Percentiles rank a stretch among this genome's conserved stretches.
Evolutionary conservation across 768 basidiomycete genomes (phyloP).

Genomic region (Pleurotus citrinopileatus): DNA sequence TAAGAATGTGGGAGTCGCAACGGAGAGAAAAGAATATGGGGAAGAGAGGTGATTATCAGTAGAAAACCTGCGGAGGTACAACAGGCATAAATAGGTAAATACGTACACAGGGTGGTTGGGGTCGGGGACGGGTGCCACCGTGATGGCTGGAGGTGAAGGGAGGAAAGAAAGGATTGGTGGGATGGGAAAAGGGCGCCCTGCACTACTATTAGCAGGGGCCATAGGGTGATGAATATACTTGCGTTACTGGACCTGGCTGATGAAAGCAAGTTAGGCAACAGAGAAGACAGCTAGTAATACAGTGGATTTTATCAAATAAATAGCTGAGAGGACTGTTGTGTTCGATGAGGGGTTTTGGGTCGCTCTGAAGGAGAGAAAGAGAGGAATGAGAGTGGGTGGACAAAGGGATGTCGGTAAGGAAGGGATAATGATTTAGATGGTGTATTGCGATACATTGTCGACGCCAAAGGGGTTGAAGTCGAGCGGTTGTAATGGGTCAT

Average conservation of each 20-base stretch:
- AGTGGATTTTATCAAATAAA: background rate
- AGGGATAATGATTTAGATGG: background rate
- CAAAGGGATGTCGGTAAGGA: background rate
- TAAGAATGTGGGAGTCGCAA: constrained; percentile 8
- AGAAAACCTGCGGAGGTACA: background rate
- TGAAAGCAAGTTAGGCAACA: constrained; percentile 4
- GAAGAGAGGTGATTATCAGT: background rate
- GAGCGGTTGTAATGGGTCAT: background rate
- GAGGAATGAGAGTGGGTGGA: constrained; percentile 1
- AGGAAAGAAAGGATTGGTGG: constrained; percentile 1
- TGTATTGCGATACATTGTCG: constrained; percentile 10
- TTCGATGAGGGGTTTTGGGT: background rate
- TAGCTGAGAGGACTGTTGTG: background rate
- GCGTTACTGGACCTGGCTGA: background rate
- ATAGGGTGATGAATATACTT: background rate
- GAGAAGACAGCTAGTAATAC: constrained; percentile 7
- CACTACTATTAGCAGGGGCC: background rate
- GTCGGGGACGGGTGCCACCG: background rate
- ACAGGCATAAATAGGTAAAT: constrained; percentile 1
- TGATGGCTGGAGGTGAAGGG: background rate
- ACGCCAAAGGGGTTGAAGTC: constrained; percentile 5
- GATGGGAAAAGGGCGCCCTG: too few relatives aligned
- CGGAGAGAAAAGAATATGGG: background rate
- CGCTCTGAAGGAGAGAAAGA: background rate
- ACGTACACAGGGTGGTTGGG: background rate